These are phyloP conservation scores for Solanum hybrid DNA, from an alignment of 305 asterid species.

Conservation along the genomic window DNA sequence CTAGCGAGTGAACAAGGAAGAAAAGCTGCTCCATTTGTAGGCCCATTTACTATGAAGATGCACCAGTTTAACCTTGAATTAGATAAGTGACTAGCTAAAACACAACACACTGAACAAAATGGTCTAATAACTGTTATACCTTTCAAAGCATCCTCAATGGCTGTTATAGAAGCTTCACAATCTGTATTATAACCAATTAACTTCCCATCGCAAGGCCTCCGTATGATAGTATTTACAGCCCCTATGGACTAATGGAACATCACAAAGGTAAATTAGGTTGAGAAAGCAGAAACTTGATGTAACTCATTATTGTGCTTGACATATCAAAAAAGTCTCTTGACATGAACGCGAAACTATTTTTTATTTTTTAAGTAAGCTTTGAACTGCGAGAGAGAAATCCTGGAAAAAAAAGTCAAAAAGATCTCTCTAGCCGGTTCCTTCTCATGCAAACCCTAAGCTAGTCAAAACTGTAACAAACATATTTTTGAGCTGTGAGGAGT, in stretches of 20 bases:
- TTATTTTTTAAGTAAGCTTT: neutral
- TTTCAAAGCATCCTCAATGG: constrained; percentile 59
- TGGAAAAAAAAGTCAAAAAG: neutral
- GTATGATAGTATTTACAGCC: constrained; percentile 56
- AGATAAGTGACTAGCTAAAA: neutral
- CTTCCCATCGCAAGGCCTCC: constrained; percentile 50
- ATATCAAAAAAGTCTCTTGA: neutral
- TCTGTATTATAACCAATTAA: constrained; percentile 66
- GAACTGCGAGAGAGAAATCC: neutral
- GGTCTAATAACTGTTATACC: constrained; percentile 17
- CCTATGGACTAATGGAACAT: constrained; percentile 42
- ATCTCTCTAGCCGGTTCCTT: neutral
- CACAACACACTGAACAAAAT: neutral
- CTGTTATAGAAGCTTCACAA: constrained; percentile 63
- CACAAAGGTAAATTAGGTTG: neutral
- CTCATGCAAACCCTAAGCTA: neutral
- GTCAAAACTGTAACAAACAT: neutral
- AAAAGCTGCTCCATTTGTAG: constrained; percentile 18
- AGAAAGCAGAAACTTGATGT: neutral
- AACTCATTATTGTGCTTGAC: neutral
- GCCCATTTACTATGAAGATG: constrained; percentile 14
- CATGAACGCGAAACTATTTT: neutral
- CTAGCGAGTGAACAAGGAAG: constrained; percentile 23
- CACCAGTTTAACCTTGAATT: neutral
- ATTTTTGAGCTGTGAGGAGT: neutral